Percentiles rank a stretch among this genome's conserved stretches.
Conservation (phyloP, 2,329 filamentous ascomycete genomes). For the Thelonectria rubi region DNA sequence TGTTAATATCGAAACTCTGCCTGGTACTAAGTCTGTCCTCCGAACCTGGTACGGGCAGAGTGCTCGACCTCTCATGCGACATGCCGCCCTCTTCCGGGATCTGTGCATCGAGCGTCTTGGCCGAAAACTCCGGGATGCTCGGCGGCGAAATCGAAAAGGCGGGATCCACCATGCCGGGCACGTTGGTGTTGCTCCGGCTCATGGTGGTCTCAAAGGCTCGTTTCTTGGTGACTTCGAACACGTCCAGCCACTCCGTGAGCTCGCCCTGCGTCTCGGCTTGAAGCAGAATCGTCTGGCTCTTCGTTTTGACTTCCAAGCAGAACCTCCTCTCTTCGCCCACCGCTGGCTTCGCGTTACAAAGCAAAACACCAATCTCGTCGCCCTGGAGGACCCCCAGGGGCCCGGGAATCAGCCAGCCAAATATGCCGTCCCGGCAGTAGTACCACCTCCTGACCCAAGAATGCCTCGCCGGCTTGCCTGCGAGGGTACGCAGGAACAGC, state of each 20-base stretch:
- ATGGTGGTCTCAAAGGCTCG: conserved; percentile 83
- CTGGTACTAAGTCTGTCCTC: conserved; percentile 66
- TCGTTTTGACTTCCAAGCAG: conserved; percentile 98
- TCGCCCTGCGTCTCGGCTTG: conserved; percentile 93
- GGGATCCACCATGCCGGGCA: conserved; percentile 67
- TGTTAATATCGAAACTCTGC: conserved; percentile 76
- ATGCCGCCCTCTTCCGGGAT: conserved; percentile 59
- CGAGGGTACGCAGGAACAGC: conserved; percentile 83
- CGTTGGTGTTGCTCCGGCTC: conserved; percentile 56
- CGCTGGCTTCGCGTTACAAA: conserved; percentile 91
- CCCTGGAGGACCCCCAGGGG: conserved; percentile 90
- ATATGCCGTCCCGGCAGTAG: conserved; percentile 94
- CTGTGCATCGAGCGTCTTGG: conserved; percentile 76
- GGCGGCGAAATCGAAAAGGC: conserved; percentile 94
- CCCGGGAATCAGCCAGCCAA: conserved; percentile 91
- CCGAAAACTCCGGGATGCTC: conserved; percentile 88
- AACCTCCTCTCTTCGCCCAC: conserved; percentile 93
- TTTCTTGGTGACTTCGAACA: conserved; percentile 94
- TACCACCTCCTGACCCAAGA: conserved; percentile 94
- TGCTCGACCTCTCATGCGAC: conserved; percentile 67
- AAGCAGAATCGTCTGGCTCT: conserved; percentile 86
- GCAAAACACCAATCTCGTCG: conserved; percentile 92
- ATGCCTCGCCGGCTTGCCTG: conserved; percentile 90
- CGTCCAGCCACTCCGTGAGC: conserved; percentile 92
- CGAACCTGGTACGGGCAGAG: conserved; percentile 68